Base-by-base conservation (phyloP, 1,284 basidiomycete genomes). In the Caloboletus firmus region DNA sequence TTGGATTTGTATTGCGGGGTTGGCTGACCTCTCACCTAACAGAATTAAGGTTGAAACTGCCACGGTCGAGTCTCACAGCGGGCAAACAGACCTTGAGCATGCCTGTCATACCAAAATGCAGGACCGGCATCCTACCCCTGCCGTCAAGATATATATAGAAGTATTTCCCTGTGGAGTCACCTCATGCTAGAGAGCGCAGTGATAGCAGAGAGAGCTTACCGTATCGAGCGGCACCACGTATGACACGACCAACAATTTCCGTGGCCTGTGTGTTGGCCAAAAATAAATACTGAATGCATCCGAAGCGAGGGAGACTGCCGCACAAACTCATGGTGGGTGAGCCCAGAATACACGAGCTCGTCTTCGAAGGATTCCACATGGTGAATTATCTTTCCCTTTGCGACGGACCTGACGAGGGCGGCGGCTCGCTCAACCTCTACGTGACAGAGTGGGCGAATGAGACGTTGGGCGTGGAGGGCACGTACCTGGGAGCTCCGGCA, bases 31-130 rank as follows among this genome's bases (percentile, higher is more conserved):
- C 81, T 84, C 10, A 91, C 74, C 84, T 90, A 53, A 26, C 5
- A 31, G 39, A 34, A 30, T 44, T n/a, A 45, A 46, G 31, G 31
- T 43, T 37, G 20, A 17, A 24, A 36, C 18, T 12, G 8, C 3
- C 20, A 15, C 45, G 12, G 28, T 8, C 15, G 17, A 34, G n/a
- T 42, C 10, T 24, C 49, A 52, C 20, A 43, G 22, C 35, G 5
- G 24, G 11, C 1, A 17, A 44, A 56, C 68, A 52, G 57, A 87
- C 87, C 73, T 89, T 84, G 35, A 93, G 75, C 83, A 86, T 85
- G 10, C 90, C 89, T 3, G 89, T 91, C 90, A 92, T 92, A 2
- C 90, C 90, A 61, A 92, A 89, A 66, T 92, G 89, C 54, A 91
- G 73, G 5, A 91, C 84, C 4, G 89, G 89, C 59, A 81, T 71